phyloP scores from a whole-genome alignment of 345 rosid genomes.

The Angophora floribunda region DNA sequence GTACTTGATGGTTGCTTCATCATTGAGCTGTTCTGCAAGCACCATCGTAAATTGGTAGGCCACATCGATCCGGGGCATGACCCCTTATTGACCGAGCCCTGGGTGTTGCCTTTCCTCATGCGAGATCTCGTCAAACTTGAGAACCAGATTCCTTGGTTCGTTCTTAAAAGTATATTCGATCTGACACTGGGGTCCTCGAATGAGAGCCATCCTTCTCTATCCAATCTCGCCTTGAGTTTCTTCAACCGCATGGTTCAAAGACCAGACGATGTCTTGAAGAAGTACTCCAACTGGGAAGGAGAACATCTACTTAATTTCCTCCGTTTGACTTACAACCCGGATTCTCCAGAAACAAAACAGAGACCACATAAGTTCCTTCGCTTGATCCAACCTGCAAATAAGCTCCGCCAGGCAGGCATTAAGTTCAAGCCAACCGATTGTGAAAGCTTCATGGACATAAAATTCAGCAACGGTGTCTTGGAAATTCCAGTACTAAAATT shows the following conservation, averaged over 20 bases:
- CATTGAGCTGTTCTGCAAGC: conserved; percentile 44
- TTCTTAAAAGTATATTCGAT: conserved; percentile 48
- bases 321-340: conserved; percentile 34
- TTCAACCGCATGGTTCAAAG: conserved; percentile 46
- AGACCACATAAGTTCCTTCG: conserved; percentile 1
- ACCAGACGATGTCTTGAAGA: conserved; percentile 16
- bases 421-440: conserved; percentile 16
- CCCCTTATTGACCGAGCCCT: conserved; percentile 55
- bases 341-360: not conserved
- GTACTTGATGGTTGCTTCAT: conserved; percentile 65
- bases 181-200: conserved; percentile 14
- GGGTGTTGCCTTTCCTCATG: conserved; percentile 63
- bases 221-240: conserved; percentile 42
- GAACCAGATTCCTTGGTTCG: conserved; percentile 63
- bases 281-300: conserved; percentile 8
- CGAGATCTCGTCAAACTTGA: conserved; percentile 46
- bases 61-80: conserved; percentile 27
- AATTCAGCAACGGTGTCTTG: conserved; percentile 40
- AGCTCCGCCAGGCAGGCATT: conserved; percentile 49
- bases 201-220: conserved; percentile 20
- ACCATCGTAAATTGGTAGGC: conserved; percentile 9
- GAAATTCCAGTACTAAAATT: conserved; percentile 60
- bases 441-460: conserved; percentile 37
- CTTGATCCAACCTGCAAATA: conserved; percentile 48
- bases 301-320: conserved; percentile 68